phyloP scores from a whole-genome alignment of 2,329 filamentous ascomycete species.

The Talaromyces piceae region DNA sequence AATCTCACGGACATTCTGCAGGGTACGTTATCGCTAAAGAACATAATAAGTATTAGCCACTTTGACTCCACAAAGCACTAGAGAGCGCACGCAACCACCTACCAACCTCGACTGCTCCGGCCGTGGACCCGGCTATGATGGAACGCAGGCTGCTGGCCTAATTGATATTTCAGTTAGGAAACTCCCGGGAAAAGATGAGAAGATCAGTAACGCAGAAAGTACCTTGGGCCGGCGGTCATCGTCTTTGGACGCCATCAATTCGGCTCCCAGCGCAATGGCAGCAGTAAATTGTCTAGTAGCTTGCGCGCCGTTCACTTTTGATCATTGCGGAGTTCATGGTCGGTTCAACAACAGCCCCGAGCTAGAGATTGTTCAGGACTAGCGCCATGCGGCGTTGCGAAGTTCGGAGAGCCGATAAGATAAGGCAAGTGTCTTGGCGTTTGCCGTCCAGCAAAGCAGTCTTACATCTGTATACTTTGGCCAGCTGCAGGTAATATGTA shows the following conservation, averaged over 20 bases:
- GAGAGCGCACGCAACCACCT: conserved; percentile 20
- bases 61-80: background rate
- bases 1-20: conserved; percentile 64
- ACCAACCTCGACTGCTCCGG: conserved; percentile 92
- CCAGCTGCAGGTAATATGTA: too few relatives aligned
- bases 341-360: background rate
- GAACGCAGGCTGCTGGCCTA: conserved; percentile 77
- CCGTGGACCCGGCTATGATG: conserved; percentile 85
- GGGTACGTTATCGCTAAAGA: conserved; percentile 76
- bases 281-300: background rate
- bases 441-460: background rate
- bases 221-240: conserved; percentile 35
- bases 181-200: background rate
- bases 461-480: background rate
- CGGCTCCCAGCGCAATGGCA: background rate
- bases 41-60: background rate
- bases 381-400: background rate
- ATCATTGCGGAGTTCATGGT: background rate
- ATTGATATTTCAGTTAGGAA: conserved; percentile 27
- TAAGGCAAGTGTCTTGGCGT: background rate
- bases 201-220: background rate
- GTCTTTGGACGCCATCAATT: conserved; percentile 26
- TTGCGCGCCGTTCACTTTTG: background rate
- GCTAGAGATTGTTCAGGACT: background rate
- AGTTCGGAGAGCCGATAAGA: background rate